These are phyloP conservation scores for Novymonas esmeraldas DNA, from an alignment of 208 protist genomes.

Conservation along the genomic window DNA sequence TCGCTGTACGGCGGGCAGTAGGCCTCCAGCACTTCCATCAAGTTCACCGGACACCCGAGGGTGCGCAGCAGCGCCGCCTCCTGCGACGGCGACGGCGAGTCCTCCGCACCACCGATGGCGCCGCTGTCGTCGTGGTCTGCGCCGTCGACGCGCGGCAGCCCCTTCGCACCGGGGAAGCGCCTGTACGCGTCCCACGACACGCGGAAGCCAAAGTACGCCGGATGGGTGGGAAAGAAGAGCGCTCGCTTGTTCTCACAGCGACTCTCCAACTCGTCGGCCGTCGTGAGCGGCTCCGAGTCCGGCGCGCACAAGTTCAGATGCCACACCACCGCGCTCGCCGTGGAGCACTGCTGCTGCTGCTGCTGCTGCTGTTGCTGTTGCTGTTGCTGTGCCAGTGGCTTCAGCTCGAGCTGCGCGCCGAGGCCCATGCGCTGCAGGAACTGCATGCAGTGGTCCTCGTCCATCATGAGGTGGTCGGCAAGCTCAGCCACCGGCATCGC, in stretches of 20 bases:
- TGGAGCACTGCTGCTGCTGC: not conserved
- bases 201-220: conserved; percentile 72
- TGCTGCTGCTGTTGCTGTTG: not conserved
- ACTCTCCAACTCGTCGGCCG: conserved; percentile 58
- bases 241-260: conserved; percentile 43
- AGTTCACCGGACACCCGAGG: conserved; percentile 70
- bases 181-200: conserved; percentile 62
- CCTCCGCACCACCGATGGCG: conserved; percentile 1
- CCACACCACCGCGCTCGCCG: conserved; percentile 8
- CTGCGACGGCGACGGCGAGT: not conserved
- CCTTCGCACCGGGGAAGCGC: conserved; percentile 42
- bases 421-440: conserved; percentile 73
- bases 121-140: not conserved
- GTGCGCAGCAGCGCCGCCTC: conserved; percentile 36
- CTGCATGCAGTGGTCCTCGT: conserved; percentile 47
- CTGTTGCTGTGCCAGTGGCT: not conserved
- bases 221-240: conserved; percentile 68
- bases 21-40: conserved; percentile 81
- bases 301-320: conserved; percentile 32
- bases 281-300: conserved; percentile 38
- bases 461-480: conserved; percentile 59
- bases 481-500: conserved; percentile 44
- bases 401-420: conserved; percentile 22
- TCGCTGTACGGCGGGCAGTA: conserved; percentile 81
- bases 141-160: conserved; percentile 3